Evolutionary conservation across 495 filamentous ascomycete genomes (phyloP), one percentile per base, ranked within the genome.

Genomic region (Penicillium alfredii): DNA sequence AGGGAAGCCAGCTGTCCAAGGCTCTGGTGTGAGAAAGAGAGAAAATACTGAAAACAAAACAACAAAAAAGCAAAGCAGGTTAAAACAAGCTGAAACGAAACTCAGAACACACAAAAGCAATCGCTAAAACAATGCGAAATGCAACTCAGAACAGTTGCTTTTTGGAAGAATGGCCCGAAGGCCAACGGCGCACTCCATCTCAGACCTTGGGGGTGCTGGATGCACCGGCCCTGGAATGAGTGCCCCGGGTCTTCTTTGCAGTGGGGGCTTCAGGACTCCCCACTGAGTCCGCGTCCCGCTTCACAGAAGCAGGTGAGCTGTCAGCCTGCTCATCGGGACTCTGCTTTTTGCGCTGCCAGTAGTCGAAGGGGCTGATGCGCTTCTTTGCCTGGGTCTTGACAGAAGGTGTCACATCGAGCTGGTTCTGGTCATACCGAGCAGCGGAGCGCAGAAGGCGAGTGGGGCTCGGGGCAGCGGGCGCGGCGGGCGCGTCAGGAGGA

Each of bases 331-430:
- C 40, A 11, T 52, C 50, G 31, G 60, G 50, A 2, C 40, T 46
- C 30, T 45, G 50, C 68, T 86, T 86, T 42, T 70, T 73, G 12
- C 80, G 72, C 24, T 66, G 64, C 80, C 81, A 86, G 31, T 61
- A 61, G 43, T 77, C 73, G 44, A 86, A 88, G 1, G 81, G 78
- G 47, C 79, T 84, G 8, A 60, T 58, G 43, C 73, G 77, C 29
- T 64, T 66, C 25, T 49, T 56, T n/a, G n/a, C n/a, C 44, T 51
- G 54, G n/a, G 45, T 28, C 22, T 53, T 47, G n/a, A 19, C 43
- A 8, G 53, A 41, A 18, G 60, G 49, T 4, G 58, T 51, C 6
- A 31, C 35, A n/a, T 52, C 42, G 17, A 39, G 22, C 16, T 55
- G 47, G 12, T 25, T 4, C 15, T 16, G 38, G 32, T 63, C 51